Conservation (phyloP, 1,139 yeast genomes). For the Candida dubliniensis region DNA sequence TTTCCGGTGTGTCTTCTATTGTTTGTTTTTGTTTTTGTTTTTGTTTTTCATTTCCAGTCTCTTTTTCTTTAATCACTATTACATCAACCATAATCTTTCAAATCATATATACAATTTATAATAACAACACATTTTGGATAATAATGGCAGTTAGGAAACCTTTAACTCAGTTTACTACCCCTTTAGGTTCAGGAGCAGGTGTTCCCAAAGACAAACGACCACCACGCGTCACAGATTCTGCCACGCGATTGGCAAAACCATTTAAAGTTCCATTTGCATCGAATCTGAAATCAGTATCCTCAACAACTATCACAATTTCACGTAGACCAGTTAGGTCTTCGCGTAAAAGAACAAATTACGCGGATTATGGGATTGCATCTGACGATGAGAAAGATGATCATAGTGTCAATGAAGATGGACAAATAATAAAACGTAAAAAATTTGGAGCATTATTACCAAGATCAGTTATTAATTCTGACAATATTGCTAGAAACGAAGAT, state of each 20-base stretch:
- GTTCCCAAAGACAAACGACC: slow-evolving; percentile 44
- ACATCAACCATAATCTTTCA: no score
- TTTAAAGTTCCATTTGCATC: slow-evolving; percentile 44
- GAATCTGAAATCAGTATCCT: slow-evolving; percentile 16
- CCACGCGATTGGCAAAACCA: slow-evolving; percentile 38
- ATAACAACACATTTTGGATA: background rate
- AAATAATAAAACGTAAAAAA: slow-evolving; percentile 26
- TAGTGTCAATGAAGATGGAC: slow-evolving; percentile 30
- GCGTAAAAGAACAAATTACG: slow-evolving; percentile 27
- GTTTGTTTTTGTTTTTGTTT: no score
- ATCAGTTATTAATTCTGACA: slow-evolving; percentile 22
- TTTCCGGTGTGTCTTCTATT: no score
- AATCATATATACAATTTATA: no score
- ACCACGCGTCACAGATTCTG: slow-evolving; percentile 37
- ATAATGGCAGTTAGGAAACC: slow-evolving; percentile 36
- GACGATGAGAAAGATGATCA: slow-evolving; percentile 19
- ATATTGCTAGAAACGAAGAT: slow-evolving; percentile 30
- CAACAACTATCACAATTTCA: slow-evolving; percentile 16
- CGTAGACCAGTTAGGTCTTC: slow-evolving; percentile 22
- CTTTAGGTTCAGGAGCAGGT: slow-evolving; percentile 49
- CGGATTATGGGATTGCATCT: slow-evolving; percentile 21
- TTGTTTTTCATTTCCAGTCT: no score
- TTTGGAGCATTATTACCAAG: slow-evolving; percentile 56
- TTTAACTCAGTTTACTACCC: slow-evolving; percentile 42
- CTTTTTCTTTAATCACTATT: no score